Evolutionary conservation across 2,329 filamentous ascomycete species (phyloP).

Genomic region (Penicillium decumbens): DNA sequence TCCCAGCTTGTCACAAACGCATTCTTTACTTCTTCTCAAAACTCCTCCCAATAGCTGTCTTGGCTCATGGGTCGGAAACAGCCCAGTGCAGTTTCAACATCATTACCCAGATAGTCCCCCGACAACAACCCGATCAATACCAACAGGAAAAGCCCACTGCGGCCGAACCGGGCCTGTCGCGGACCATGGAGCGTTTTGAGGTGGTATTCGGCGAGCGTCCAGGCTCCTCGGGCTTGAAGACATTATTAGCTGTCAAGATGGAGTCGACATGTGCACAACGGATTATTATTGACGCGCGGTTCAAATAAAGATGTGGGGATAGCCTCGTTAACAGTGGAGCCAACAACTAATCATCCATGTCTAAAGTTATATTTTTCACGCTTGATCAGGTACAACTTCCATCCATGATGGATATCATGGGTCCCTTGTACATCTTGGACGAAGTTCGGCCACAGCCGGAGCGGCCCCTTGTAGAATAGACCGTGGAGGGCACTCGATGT

Average conservation of each 20-base stretch:
- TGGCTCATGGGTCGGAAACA: constrained; percentile 3
- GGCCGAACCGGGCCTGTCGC: not conserved
- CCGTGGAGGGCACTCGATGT: no score
- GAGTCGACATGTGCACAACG: not conserved
- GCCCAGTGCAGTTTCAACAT: constrained; percentile 1
- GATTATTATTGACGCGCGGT: not conserved
- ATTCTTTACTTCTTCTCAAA: constrained; percentile 46
- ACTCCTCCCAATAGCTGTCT: constrained; percentile 59
- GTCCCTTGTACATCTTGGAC: no score
- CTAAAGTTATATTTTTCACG: not conserved
- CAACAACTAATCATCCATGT: not conserved
- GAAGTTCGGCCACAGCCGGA: no score
- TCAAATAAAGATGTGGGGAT: not conserved
- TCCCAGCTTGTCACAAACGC: constrained; percentile 55
- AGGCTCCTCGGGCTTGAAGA: not conserved
- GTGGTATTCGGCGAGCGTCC: not conserved
- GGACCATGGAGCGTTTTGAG: not conserved
- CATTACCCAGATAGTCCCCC: not conserved
- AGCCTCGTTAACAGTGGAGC: not conserved
- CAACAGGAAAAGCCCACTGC: not conserved
- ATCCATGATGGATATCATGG: no score
- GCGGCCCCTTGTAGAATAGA: no score
- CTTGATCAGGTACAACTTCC: not conserved
- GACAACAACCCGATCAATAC: not conserved
- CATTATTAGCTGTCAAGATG: not conserved